Conservation (phyloP, 192 early-diverging fungal species). For the Coemansia sp. region DNA sequence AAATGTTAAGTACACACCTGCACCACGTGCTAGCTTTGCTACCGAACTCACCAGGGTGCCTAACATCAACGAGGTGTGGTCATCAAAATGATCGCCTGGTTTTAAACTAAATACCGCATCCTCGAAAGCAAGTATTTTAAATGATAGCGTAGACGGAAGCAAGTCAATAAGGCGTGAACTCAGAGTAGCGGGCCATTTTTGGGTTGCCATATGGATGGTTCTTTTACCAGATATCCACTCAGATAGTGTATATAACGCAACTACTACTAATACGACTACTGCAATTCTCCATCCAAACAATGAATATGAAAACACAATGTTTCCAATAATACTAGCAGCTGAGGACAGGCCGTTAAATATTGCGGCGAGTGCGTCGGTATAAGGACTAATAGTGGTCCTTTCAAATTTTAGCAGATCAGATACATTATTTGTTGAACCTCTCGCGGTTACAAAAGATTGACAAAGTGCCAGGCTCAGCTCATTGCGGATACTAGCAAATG, state of each 20-base stretch:
- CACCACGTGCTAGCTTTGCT: slow-evolving; percentile 5
- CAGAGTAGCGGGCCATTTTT: slow-evolving; percentile 8
- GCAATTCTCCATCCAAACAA: slow-evolving; percentile 15
- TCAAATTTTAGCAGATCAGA: slow-evolving; percentile 7
- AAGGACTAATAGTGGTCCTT: slow-evolving; percentile 10
- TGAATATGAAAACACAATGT: slow-evolving; percentile 16
- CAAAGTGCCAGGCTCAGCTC: slow-evolving; percentile 19
- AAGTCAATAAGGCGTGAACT: slow-evolving; percentile 20
- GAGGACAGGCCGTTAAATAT: slow-evolving; percentile 6
- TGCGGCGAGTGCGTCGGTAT: slow-evolving; percentile 5
- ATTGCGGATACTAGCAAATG: slow-evolving; percentile 1
- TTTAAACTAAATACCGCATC: slow-evolving; percentile 10
- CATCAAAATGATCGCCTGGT: slow-evolving; percentile 18
- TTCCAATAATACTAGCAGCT: slow-evolving; percentile 8
- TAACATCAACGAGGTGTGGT: slow-evolving; percentile 9
- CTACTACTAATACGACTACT: not conserved
- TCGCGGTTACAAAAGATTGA: slow-evolving; percentile 1
- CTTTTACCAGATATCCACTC: slow-evolving; percentile 18
- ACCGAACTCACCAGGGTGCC: slow-evolving; percentile 10
- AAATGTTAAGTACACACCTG: slow-evolving; percentile 11
- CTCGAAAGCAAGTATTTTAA: slow-evolving; percentile 31
- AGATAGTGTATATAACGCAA: slow-evolving; percentile 5
- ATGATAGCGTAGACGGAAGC: slow-evolving; percentile 16
- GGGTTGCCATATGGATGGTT: slow-evolving; percentile 1
- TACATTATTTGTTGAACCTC: slow-evolving; percentile 11